Evolutionary conservation across 2,329 filamentous ascomycete genomes (phyloP).

Genomic region (Aureobasidium sp.): DNA sequence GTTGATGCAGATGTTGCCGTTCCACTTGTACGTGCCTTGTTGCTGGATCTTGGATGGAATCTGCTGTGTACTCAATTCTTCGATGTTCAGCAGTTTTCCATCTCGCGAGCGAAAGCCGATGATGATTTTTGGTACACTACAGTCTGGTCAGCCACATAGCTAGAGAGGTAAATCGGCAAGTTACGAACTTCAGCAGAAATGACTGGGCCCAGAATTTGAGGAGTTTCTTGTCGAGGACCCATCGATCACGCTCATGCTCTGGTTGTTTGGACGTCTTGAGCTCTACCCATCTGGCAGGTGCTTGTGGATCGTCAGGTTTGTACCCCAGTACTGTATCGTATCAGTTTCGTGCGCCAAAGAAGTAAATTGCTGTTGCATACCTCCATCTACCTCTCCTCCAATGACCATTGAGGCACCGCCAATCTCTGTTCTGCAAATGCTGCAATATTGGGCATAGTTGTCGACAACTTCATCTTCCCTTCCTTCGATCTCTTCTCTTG

Average conservation of each 20-base stretch:
- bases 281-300: slow-evolving; percentile 86
- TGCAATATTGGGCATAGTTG: slow-evolving; percentile 94
- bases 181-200: slow-evolving; percentile 63
- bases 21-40: slow-evolving; percentile 63
- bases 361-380: slow-evolving; percentile 40
- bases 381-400: slow-evolving; percentile 88
- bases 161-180: too few relatives aligned
- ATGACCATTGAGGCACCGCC: slow-evolving; percentile 68
- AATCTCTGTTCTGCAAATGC: slow-evolving; percentile 81
- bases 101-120: slow-evolving; percentile 74
- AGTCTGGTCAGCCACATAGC: background rate
- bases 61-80: slow-evolving; percentile 71
- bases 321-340: slow-evolving; percentile 64
- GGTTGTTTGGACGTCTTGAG: slow-evolving; percentile 66
- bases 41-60: slow-evolving; percentile 72
- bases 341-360: background rate
- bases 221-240: slow-evolving; percentile 81
- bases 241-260: slow-evolving; percentile 56
- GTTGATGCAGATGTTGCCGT: slow-evolving; percentile 89
- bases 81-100: slow-evolving; percentile 63
- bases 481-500: slow-evolving; percentile 69
- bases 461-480: slow-evolving; percentile 67
- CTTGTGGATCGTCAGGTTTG: slow-evolving; percentile 59
- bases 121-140: slow-evolving; percentile 75
- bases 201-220: slow-evolving; percentile 92